Percentiles rank a stretch among this genome's conserved stretches.
Conservation (phyloP, 2,329 filamentous ascomycete species). For the Amesomyces nigricolor region DNA sequence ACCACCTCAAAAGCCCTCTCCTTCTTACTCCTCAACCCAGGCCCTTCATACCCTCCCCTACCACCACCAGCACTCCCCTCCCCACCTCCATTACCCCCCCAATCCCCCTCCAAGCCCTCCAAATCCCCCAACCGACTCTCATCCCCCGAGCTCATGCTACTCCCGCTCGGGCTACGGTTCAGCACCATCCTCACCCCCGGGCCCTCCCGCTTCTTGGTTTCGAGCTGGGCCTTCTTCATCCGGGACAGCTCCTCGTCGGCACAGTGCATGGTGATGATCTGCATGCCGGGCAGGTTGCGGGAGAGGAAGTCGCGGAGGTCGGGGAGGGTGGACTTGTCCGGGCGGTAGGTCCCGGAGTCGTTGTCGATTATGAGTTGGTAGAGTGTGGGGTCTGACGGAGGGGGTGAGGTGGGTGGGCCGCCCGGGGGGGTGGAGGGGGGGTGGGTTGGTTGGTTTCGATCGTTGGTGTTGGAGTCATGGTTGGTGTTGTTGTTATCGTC, state of each 20-base stretch:
- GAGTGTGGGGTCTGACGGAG: slow-evolving; percentile 44
- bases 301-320: slow-evolving; percentile 65
- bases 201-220: slow-evolving; percentile 63
- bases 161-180: slow-evolving; percentile 47
- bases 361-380: slow-evolving; percentile 95
- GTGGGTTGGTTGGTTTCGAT: slow-evolving; percentile 41
- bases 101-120: slow-evolving; percentile 34
- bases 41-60: slow-evolving; percentile 12
- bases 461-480: slow-evolving; percentile 22
- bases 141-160: slow-evolving; percentile 47
- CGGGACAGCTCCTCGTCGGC: slow-evolving; percentile 67
- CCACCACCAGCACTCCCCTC: slow-evolving; percentile 11
- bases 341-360: slow-evolving; percentile 88
- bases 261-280: slow-evolving; percentile 69
- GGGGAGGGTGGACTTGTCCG: slow-evolving; percentile 70
- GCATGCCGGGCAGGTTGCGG: slow-evolving; percentile 69
- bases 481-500: slow-evolving; percentile 22
- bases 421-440: slow-evolving; percentile 38
- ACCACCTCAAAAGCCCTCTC: slow-evolving; percentile 47
- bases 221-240: slow-evolving; percentile 71
- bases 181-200: slow-evolving; percentile 48
- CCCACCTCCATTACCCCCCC: not conserved
- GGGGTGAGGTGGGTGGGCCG: slow-evolving; percentile 41
- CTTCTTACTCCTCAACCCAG: slow-evolving; percentile 42
- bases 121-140: slow-evolving; percentile 47